Percentiles rank a stretch among this genome's conserved stretches.
phyloP scores from a whole-genome alignment of 2,329 filamentous ascomycete species.

The Harringtonia aguacate region DNA sequence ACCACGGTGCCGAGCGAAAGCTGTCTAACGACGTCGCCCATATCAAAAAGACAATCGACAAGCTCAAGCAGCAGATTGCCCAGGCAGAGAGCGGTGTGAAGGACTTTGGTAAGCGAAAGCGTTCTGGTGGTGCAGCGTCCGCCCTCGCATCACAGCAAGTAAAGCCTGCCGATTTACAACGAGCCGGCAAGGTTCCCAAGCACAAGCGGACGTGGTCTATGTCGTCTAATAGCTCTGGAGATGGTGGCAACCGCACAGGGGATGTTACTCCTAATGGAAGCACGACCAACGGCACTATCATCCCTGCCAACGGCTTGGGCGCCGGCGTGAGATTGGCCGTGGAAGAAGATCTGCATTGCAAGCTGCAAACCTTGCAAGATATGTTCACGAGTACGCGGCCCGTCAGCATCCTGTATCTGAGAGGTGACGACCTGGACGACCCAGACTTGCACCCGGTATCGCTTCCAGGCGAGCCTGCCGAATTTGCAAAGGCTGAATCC shows the following conservation, averaged over 20 bases:
- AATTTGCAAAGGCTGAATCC: conserved; percentile 42
- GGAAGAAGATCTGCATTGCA: conserved; percentile 69
- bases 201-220: conserved; percentile 95
- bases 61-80: conserved; percentile 84
- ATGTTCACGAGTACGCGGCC: conserved; percentile 82
- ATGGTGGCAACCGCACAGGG: conserved; percentile 13
- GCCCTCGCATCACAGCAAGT: conserved; percentile 15
- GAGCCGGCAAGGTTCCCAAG: conserved; percentile 75
- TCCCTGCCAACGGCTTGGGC: not conserved
- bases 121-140: conserved; percentile 30
- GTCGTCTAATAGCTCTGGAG: conserved; percentile 62
- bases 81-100: conserved; percentile 62
- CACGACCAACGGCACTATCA: conserved; percentile 1
- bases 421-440: conserved; percentile 68
- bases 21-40: conserved; percentile 90
- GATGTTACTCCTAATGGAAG: not conserved
- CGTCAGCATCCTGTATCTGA: conserved; percentile 66
- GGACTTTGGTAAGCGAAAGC: conserved; percentile 55
- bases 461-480: conserved; percentile 55
- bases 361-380: conserved; percentile 68
- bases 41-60: conserved; percentile 94
- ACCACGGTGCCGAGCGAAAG: conserved; percentile 91
- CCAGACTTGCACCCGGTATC: conserved; percentile 69
- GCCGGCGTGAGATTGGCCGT: conserved; percentile 33
- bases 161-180: conserved; percentile 28